Evolutionary conservation across 1,284 basidiomycete genomes (phyloP), one percentile per base, ranked within the genome.

Genomic region (Omphalotus olearius): DNA sequence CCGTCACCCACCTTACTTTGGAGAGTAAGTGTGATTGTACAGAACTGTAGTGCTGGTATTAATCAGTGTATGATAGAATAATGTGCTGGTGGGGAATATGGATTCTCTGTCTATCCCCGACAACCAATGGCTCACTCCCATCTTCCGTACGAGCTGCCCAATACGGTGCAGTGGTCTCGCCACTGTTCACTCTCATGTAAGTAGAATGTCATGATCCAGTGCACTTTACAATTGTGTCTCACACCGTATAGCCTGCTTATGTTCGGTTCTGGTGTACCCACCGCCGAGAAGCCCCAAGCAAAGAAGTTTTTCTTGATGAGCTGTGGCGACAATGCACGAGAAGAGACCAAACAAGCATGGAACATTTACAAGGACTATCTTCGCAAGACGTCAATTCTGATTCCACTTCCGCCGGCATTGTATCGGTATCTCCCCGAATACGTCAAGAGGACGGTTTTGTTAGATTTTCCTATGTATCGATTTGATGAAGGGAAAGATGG

Each of bases 81-180:
- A 62, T 83, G 41, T 81, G 85, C 56, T 86, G 85, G 78, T 87
- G 84, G 83, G 85, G 85, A 1, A 77, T 88, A 18, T 88, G 83
- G 80, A 73, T 78, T 17, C 65, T 87, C 1, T 79, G 77, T 51
- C 66, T 86, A 16, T 80, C 83, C 5, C 82, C 83, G 0, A 74
- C 78, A 1, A 74, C 70, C 13, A 71, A 81, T 47, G 76, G 76
- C 11, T 57, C 57, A 9, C 63, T 81, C 9, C 50, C 71, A 2
- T 62, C 65, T 1, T 68, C 74, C 6, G 69, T 78, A 2, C 68
- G 68, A 50, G 65, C 76, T 4, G 84, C 85, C 2, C 80, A 82
- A 57, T 80, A 80, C 57, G 83, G 73, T 10, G 69, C 82, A 4
- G 71, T 87, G 45, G 69, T 80, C 16, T 80, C 82, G 0, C 85